A percentile compares a stretch with the other conserved stretches of the same genome.
These are phyloP conservation scores for Daldinia vernicosa DNA, from an alignment of 495 filamentous ascomycete genomes.

Conservation along the genomic window DNA sequence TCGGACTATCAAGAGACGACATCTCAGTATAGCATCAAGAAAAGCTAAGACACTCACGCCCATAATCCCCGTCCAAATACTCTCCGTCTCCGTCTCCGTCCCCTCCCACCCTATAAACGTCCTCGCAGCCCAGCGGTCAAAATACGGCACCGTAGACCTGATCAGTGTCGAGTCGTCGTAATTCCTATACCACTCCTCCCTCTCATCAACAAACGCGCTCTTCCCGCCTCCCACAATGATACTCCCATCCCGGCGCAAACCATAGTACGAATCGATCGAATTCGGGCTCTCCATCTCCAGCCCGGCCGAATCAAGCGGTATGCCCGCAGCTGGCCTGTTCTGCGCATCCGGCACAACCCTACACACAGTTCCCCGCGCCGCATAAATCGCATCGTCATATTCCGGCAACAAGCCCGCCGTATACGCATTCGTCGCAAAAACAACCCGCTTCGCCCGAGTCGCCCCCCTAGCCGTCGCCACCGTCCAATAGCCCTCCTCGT, in stretches of 20 bases:
- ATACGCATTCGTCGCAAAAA: conserved; percentile 73
- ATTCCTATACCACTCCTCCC: conserved; percentile 58
- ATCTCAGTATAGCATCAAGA: neutral
- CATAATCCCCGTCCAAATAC: conserved; percentile 64
- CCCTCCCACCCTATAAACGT: conserved; percentile 62
- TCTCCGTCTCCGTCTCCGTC: conserved; percentile 53
- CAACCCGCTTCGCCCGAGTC: conserved; percentile 57
- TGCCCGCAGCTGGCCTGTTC: neutral
- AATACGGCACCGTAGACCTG: conserved; percentile 53
- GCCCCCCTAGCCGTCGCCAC: conserved; percentile 60
- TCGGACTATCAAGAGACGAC: neutral
- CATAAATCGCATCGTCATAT: conserved; percentile 64
- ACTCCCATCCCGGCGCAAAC: conserved; percentile 59
- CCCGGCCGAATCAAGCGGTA: conserved; percentile 17
- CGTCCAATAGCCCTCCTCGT: conserved; percentile 50
- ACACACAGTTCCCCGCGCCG: conserved; percentile 55
- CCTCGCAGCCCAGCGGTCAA: conserved; percentile 59
- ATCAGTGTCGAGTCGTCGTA: conserved; percentile 60
- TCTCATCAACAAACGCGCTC: conserved; percentile 45
- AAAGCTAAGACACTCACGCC: conserved; percentile 12
- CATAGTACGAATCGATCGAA: conserved; percentile 52
- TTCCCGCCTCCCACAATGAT: conserved; percentile 64
- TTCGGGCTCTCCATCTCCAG: conserved; percentile 30
- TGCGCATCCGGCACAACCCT: conserved; percentile 9
- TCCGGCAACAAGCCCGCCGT: conserved; percentile 61